These are phyloP conservation scores for Leptomonas seymouri DNA, from an alignment of 208 protist species.

Conservation along the genomic window DNA sequence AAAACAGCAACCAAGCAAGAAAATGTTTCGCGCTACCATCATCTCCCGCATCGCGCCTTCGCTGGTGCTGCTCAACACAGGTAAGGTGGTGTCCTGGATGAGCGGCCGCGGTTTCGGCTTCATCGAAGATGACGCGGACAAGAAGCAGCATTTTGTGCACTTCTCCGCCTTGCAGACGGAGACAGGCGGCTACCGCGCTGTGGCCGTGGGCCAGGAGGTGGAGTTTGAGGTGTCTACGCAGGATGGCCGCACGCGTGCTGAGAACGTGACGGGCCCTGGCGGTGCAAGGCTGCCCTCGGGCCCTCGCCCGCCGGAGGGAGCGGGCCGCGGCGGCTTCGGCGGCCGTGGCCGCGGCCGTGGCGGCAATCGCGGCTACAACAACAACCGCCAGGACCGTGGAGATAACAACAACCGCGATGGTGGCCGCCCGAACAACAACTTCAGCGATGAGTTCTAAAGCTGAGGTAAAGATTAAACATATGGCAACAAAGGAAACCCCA, in stretches of 20 bases:
- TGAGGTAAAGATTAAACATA: neutral
- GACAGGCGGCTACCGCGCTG: conserved; percentile 81
- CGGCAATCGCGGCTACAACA: conserved; percentile 39
- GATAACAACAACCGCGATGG: conserved; percentile 40
- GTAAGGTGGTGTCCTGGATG: conserved; percentile 91
- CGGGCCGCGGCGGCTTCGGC: conserved; percentile 48
- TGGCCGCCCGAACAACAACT: conserved; percentile 60
- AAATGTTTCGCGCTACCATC: conserved; percentile 73
- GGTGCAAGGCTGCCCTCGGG: conserved; percentile 86
- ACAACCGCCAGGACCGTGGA: conserved; percentile 44
- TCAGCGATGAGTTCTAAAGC: conserved; percentile 85
- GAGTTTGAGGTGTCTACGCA: conserved; percentile 90
- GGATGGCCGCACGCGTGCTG: conserved; percentile 87
- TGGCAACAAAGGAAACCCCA: no score
- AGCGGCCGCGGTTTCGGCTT: conserved; percentile 91
- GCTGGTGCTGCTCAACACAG: conserved; percentile 75
- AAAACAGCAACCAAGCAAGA: conserved; percentile 3
- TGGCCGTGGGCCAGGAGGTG: conserved; percentile 87
- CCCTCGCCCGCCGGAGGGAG: conserved; percentile 67
- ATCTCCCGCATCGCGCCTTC: conserved; percentile 62
- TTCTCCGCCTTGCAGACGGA: conserved; percentile 92
- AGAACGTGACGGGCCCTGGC: conserved; percentile 84
- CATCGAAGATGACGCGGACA: conserved; percentile 88
- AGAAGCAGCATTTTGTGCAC: conserved; percentile 94
- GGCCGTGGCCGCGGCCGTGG: conserved; percentile 40